Conservation (phyloP, 75 land plant genomes). For the Adiantum capillusveneris region DNA sequence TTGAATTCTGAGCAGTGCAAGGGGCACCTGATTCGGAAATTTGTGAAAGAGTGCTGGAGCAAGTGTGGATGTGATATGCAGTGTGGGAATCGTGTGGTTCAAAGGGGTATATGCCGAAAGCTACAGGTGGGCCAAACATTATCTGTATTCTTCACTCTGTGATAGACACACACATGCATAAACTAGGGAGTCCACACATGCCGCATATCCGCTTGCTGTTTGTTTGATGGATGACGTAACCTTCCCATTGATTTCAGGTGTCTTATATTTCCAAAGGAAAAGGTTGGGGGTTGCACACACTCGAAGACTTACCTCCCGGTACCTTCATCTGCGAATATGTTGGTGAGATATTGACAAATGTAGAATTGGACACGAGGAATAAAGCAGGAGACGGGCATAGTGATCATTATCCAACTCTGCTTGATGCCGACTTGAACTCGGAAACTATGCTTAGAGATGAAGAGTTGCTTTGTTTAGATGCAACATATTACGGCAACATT, state of each 20-base stretch:
- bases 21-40: conserved; percentile 65
- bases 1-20: conserved; percentile 31
- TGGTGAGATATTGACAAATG: conserved; percentile 82
- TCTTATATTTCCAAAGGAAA: conserved; percentile 61
- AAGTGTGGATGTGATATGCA: conserved; percentile 75
- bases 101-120: conserved; percentile 52
- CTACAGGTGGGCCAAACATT: conserved; percentile 47
- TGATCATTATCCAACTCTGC: conserved; percentile 64
- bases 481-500: conserved; percentile 80
- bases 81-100: conserved; percentile 92
- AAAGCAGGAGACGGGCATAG: conserved; percentile 18
- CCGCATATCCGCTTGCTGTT: too few species aligned
- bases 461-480: conserved; percentile 89
- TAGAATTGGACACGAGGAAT: conserved; percentile 62
- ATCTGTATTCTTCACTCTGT: too few species aligned
- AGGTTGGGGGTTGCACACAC: conserved; percentile 90
- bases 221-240: neutral
- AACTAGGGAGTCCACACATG: too few species aligned
- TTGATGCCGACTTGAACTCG: conserved; percentile 85
- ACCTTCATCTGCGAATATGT: conserved; percentile 92
- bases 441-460: conserved; percentile 74
- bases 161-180: too few species aligned
- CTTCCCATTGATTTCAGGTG: conserved; percentile 37
- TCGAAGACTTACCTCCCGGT: conserved; percentile 69
- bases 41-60: conserved; percentile 95